Percentiles rank a stretch among this genome's conserved stretches.
These are phyloP conservation scores for Ceratobasidium sp. DNA, from an alignment of 1,284 basidiomycete genomes.

Conservation along the genomic window DNA sequence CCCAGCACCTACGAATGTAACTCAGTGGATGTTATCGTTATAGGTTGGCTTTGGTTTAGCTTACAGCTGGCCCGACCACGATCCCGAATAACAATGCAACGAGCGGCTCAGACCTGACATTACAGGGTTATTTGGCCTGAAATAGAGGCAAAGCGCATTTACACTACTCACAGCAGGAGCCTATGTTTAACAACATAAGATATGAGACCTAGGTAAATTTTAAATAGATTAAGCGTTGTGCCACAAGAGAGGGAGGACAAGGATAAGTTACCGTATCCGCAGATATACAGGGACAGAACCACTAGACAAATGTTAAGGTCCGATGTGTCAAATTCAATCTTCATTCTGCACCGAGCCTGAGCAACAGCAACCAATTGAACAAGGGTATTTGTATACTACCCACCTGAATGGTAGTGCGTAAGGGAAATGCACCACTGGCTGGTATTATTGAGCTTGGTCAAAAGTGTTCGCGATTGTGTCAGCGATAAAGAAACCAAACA, in stretches of 20 bases:
- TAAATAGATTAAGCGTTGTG: no score
- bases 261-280: slow-evolving; percentile 18
- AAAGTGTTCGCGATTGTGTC: neutral
- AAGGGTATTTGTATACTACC: no score
- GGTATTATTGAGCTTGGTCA: slow-evolving; percentile 33
- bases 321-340: slow-evolving; percentile 16
- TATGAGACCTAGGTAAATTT: neutral
- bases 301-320: slow-evolving; percentile 33
- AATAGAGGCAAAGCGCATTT: neutral
- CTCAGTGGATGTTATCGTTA: neutral
- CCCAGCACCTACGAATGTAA: neutral
- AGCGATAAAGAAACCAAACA: neutral
- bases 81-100: slow-evolving; percentile 29
- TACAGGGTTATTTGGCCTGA: neutral
- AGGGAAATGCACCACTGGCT: slow-evolving; percentile 16
- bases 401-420: slow-evolving; percentile 7
- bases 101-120: slow-evolving; percentile 36
- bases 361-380: neutral
- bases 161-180: slow-evolving; percentile 24
- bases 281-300: slow-evolving; percentile 34
- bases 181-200: slow-evolving; percentile 35
- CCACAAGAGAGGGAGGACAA: no score
- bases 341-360: neutral
- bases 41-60: no score
- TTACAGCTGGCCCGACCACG: slow-evolving; percentile 27